Evolutionary conservation across 345 rosid genomes (phyloP).

Genomic region (Acer negundo): DNA sequence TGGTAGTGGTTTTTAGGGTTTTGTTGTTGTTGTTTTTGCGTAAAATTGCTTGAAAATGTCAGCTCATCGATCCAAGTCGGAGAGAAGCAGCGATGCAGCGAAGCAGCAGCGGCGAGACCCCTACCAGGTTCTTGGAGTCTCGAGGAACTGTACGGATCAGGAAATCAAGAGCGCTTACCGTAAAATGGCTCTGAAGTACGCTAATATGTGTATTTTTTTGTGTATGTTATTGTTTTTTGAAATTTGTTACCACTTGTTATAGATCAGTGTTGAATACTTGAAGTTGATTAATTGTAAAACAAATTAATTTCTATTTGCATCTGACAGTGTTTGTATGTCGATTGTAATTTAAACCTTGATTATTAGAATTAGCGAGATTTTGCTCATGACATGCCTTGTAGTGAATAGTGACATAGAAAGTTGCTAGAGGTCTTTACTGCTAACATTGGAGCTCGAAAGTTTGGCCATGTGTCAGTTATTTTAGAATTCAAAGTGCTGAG

Average conservation of each 20-base stretch:
- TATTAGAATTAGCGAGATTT: conserved; percentile 1
- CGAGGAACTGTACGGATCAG: conserved; percentile 81
- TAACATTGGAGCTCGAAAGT: not conserved
- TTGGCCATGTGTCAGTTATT: not conserved
- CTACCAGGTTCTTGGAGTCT: conserved; percentile 81
- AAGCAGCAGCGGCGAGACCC: conserved; percentile 89
- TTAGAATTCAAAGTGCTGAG: not conserved
- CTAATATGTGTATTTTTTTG: not conserved
- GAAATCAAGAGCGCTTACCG: conserved; percentile 92
- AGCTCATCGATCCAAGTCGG: conserved; percentile 67
- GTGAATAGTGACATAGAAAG: not conserved
- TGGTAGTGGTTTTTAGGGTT: conserved; percentile 25
- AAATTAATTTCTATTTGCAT: not conserved
- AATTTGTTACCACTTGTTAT: not conserved
- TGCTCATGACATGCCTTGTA: not conserved
- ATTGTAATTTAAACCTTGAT: not conserved
- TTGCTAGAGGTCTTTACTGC: not conserved
- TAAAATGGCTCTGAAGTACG: conserved; percentile 94
- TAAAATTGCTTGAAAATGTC: conserved; percentile 44
- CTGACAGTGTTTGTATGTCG: not conserved
- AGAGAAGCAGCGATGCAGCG: conserved; percentile 53
- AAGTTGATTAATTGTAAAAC: not conserved
- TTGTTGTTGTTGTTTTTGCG: conserved; percentile 10
- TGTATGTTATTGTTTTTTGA: not conserved
- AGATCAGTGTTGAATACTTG: conserved; percentile 13